A percentile compares a stretch with the other conserved stretches of the same genome.
Conservation (phyloP, 768 basidiomycete genomes). For the Chiua virens region DNA sequence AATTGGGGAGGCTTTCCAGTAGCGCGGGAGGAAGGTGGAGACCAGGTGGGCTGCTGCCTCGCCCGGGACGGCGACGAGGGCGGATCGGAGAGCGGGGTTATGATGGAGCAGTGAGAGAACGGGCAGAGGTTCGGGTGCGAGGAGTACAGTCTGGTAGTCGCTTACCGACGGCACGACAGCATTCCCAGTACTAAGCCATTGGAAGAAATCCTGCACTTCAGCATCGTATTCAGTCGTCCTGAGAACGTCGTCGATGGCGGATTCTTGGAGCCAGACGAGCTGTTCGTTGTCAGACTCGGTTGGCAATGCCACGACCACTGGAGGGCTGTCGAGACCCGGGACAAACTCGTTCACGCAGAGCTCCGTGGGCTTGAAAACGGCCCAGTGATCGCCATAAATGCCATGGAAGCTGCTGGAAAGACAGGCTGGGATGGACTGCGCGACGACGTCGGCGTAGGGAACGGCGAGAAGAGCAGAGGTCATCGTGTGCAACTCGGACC, state of each 20-base stretch:
- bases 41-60: slow-evolving; percentile 43
- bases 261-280: slow-evolving; percentile 63
- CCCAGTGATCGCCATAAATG: slow-evolving; percentile 47
- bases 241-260: slow-evolving; percentile 48
- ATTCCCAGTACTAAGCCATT: slow-evolving; percentile 25
- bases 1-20: slow-evolving; percentile 69
- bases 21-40: slow-evolving; percentile 65
- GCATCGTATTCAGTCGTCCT: slow-evolving; percentile 31
- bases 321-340: not conserved
- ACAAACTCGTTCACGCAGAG: slow-evolving; percentile 35
- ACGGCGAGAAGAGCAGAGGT: slow-evolving; percentile 18
- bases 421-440: slow-evolving; percentile 36
- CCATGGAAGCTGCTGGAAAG: slow-evolving; percentile 55
- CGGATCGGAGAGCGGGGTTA: slow-evolving; percentile 36
- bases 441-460: slow-evolving; percentile 20
- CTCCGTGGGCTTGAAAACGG: slow-evolving; percentile 46
- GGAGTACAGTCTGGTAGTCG: slow-evolving; percentile 20
- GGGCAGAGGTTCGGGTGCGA: slow-evolving; percentile 5
- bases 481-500: slow-evolving; percentile 1
- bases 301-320: slow-evolving; percentile 21
- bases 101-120: slow-evolving; percentile 41
- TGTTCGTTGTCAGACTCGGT: slow-evolving; percentile 33
- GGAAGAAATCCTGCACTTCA: slow-evolving; percentile 40
- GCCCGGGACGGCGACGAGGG: slow-evolving; percentile 49
- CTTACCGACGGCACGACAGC: slow-evolving; percentile 6